phyloP scores from a whole-genome alignment of 2,329 filamentous ascomycete species.

The Phyllosticta capitalensis region DNA sequence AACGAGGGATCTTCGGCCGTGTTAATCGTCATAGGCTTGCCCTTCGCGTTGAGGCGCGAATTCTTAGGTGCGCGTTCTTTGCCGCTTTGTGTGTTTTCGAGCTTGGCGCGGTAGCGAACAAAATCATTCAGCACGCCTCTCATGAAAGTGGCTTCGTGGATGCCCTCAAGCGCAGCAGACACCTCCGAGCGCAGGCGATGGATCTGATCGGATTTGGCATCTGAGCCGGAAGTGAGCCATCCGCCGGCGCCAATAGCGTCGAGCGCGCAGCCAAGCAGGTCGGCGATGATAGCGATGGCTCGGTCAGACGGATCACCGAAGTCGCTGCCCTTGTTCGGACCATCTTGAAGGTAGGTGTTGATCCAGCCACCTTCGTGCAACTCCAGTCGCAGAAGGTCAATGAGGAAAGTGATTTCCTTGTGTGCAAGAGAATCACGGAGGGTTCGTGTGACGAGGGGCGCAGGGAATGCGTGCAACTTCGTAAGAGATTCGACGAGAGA shows the following conservation, averaged over 20 bases:
- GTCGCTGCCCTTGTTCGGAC: slow-evolving; percentile 28
- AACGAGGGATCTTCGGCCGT: slow-evolving; percentile 43
- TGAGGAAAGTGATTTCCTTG: slow-evolving; percentile 60
- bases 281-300: slow-evolving; percentile 60
- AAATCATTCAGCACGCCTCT: slow-evolving; percentile 57
- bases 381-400: slow-evolving; percentile 63
- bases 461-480: slow-evolving; percentile 56
- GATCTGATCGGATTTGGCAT: slow-evolving; percentile 53
- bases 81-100: not conserved
- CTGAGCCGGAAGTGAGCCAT: slow-evolving; percentile 52
- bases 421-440: slow-evolving; percentile 55
- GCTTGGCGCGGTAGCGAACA: slow-evolving; percentile 45
- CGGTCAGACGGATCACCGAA: slow-evolving; percentile 52
- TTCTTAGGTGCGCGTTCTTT: slow-evolving; percentile 4
- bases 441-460: slow-evolving; percentile 49
- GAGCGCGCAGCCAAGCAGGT: slow-evolving; percentile 61
- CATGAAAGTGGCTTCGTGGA: slow-evolving; percentile 59
- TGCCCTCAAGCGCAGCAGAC: slow-evolving; percentile 59
- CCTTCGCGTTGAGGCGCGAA: slow-evolving; percentile 30
- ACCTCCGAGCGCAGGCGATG: slow-evolving; percentile 58
- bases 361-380: slow-evolving; percentile 70
- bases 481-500: slow-evolving; percentile 59
- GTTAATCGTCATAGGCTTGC: slow-evolving; percentile 28
- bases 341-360: slow-evolving; percentile 55
- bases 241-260: slow-evolving; percentile 67